A percentile compares a stretch with the other conserved stretches of the same genome.
These are phyloP conservation scores for Syzygium aqueum DNA, from an alignment of 345 rosid genomes.

Conservation along the genomic window DNA sequence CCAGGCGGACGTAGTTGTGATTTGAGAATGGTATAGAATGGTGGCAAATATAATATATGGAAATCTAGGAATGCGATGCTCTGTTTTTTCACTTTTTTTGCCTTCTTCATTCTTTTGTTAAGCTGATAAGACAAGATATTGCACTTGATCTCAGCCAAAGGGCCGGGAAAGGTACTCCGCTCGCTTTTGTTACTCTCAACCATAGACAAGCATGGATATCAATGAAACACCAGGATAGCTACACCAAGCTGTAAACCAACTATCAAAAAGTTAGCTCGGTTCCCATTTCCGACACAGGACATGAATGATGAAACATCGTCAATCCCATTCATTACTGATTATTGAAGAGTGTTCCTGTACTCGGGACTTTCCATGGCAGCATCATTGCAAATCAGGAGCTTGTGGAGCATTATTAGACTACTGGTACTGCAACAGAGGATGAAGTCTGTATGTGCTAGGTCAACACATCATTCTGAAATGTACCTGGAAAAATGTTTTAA, in stretches of 20 bases:
- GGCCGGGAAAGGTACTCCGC: slow-evolving; percentile 32
- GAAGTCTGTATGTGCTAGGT: background rate
- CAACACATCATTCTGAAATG: background rate
- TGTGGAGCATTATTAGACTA: background rate
- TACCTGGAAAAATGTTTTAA: background rate
- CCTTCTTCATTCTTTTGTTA: too few species aligned
- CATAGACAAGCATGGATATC: background rate
- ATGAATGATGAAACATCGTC: background rate
- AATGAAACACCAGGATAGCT: background rate
- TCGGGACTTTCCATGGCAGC: background rate
- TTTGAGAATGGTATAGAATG: too few species aligned
- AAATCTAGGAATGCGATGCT: too few species aligned
- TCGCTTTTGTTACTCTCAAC: background rate
- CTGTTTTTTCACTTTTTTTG: too few species aligned
- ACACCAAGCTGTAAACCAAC: background rate
- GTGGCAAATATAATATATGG: too few species aligned
- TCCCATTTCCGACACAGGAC: background rate
- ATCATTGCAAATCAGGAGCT: background rate
- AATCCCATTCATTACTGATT: background rate
- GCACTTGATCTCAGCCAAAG: slow-evolving; percentile 52
- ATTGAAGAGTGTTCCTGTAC: background rate
- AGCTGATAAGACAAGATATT: slow-evolving; percentile 15
- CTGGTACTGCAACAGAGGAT: background rate
- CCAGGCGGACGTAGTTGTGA: too few species aligned
- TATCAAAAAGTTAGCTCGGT: background rate